Conservation (phyloP, 2,329 filamentous ascomycete genomes). For the Cladosporium sp. region DNA sequence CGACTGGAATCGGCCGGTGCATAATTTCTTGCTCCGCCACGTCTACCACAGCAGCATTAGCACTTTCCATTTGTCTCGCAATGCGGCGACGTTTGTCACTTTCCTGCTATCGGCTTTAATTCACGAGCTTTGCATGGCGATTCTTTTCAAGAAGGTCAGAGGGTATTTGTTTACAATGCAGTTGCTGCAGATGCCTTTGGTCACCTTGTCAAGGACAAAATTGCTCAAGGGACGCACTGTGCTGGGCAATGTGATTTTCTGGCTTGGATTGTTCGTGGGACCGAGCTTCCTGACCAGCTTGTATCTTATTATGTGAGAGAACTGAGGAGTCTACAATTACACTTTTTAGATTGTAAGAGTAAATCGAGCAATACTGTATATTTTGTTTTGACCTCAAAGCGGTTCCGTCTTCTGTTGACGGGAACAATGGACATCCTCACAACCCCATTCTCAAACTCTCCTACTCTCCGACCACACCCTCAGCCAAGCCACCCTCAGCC, state of each 20-base stretch:
- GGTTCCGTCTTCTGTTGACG: too few relatives aligned
- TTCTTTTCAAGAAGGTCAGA: conserved; percentile 71
- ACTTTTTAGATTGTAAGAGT: too few relatives aligned
- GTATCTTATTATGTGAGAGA: conserved; percentile 44
- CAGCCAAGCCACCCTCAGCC: too few relatives aligned
- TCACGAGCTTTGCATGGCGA: conserved; percentile 76
- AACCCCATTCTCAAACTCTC: too few relatives aligned
- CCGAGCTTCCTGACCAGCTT: conserved; percentile 59
- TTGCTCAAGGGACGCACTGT: conserved; percentile 60
- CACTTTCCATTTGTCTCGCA: conserved; percentile 64
- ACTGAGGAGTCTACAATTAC: too few relatives aligned
- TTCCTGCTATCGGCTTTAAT: conserved; percentile 68
- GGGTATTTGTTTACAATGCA: conserved; percentile 71
- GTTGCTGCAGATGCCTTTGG: conserved; percentile 69
- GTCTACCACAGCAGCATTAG: conserved; percentile 77
- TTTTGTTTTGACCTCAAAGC: too few relatives aligned
- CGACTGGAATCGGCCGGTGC: conserved; percentile 78
- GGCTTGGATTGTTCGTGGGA: conserved; percentile 73
- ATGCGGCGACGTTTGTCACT: conserved; percentile 69
- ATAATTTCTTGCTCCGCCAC: conserved; percentile 72
- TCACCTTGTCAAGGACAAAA: conserved; percentile 62
- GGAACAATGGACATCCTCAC: too few relatives aligned
- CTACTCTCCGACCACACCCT: too few relatives aligned
- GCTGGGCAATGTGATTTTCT: conserved; percentile 71
- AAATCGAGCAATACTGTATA: too few relatives aligned